phyloP scores from a whole-genome alignment of 164 flowering plant species.

The Liquidambar formosana region DNA sequence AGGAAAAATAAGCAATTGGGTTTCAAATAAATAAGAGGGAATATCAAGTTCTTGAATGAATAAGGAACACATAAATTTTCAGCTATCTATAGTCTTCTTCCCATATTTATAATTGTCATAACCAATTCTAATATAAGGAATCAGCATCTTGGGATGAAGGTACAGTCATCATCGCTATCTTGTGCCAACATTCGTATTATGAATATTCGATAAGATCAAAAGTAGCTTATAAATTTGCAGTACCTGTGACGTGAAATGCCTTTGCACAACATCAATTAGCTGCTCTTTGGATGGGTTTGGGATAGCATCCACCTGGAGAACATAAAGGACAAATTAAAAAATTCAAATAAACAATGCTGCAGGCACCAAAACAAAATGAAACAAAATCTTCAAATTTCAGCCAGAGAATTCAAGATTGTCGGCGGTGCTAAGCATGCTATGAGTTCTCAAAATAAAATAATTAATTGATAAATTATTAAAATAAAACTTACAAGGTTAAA shows the following conservation, averaged over 20 bases:
- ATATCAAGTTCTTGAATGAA: not conserved
- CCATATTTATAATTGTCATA: too few species aligned
- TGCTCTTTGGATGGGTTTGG: conserved; percentile 92
- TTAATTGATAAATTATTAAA: too few species aligned
- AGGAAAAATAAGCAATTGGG: not conserved
- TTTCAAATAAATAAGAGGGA: not conserved
- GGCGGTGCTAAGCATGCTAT: too few species aligned
- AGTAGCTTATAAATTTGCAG: not conserved
- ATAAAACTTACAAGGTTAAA: conserved; percentile 78
- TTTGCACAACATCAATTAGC: conserved; percentile 75
- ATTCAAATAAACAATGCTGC: not conserved
- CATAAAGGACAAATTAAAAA: not conserved
- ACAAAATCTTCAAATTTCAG: not conserved
- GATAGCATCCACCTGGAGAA: conserved; percentile 55
- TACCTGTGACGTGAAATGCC: conserved; percentile 97
- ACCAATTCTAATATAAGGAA: too few species aligned
- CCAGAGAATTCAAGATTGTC: too few species aligned
- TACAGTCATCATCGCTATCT: not conserved
- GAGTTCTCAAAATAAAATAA: too few species aligned
- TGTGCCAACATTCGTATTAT: not conserved
- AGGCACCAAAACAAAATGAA: not conserved
- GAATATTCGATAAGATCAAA: not conserved
- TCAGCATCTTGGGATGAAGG: not conserved
- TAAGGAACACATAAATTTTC: not conserved
- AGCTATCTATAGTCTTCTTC: not conserved